phyloP scores from a whole-genome alignment of 75 land plant genomes.

The Selaginella tamariscina region DNA sequence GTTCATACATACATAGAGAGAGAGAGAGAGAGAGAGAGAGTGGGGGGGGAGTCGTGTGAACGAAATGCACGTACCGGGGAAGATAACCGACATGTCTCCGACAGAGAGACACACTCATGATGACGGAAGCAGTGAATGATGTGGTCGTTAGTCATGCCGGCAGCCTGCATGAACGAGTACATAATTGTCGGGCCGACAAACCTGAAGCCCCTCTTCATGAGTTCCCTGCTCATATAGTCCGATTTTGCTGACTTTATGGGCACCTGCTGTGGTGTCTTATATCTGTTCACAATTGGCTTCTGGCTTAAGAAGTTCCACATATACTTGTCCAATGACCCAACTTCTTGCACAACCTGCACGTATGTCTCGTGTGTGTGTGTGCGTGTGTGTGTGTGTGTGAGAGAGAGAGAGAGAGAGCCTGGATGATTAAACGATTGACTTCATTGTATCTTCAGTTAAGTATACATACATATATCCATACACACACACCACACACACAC shows the following conservation, averaged over 20 bases:
- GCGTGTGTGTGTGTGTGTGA: background rate
- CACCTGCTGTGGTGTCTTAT: slow-evolving; percentile 47
- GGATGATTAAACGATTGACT: background rate
- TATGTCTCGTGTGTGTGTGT: background rate
- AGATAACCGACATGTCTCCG: no score
- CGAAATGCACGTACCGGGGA: no score
- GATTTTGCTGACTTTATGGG: slow-evolving; percentile 80
- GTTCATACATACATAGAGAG: no score
- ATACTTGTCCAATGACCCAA: slow-evolving; percentile 69
- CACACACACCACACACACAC: background rate
- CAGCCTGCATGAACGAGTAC: slow-evolving; percentile 94
- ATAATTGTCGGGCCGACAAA: slow-evolving; percentile 84
- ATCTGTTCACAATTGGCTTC: slow-evolving; percentile 57
- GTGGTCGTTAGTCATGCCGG: slow-evolving; percentile 83
- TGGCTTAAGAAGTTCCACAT: slow-evolving; percentile 65
- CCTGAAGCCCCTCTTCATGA: slow-evolving; percentile 66
- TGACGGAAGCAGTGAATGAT: slow-evolving; percentile 65
- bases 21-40: no score
- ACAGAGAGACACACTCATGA: slow-evolving; percentile 46
- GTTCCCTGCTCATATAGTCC: slow-evolving; percentile 75
- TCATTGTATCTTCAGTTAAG: background rate
- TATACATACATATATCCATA: background rate
- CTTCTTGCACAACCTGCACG: slow-evolving; percentile 49
- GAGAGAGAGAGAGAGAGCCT: background rate
- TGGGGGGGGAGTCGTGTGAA: no score